These are phyloP conservation scores for Blastobotrys mokoenaii DNA, from an alignment of 805 yeast genomes.

Conservation along the genomic window DNA sequence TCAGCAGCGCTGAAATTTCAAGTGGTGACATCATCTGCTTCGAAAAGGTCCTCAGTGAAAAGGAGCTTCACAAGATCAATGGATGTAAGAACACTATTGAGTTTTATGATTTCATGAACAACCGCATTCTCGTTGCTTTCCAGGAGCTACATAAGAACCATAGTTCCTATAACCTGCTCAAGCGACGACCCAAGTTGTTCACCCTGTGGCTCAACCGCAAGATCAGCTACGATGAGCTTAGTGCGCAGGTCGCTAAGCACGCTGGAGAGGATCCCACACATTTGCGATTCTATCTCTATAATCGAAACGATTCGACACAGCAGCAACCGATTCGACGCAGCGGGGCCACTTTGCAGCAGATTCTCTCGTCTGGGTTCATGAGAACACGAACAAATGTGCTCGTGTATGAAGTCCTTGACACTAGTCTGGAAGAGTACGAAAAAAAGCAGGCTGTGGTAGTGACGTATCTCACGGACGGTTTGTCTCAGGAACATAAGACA, in stretches of 20 bases:
- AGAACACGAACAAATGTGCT: constrained; percentile 27
- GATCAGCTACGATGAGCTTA: constrained; percentile 51
- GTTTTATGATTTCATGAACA: constrained; percentile 28
- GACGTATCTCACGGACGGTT: constrained; percentile 65
- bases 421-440: constrained; percentile 71
- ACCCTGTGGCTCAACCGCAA: constrained; percentile 59
- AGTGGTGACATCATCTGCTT: constrained; percentile 32
- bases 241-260: constrained; percentile 48
- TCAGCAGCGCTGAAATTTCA: constrained; percentile 26
- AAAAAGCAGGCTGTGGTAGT: constrained; percentile 58
- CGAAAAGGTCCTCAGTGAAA: constrained; percentile 18
- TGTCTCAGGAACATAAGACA: constrained; percentile 57
- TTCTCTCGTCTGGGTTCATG: constrained; percentile 18
- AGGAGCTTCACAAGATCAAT: constrained; percentile 13
- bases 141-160: neutral
- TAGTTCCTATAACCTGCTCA: neutral
- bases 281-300: constrained; percentile 58
- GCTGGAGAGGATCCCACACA: constrained; percentile 49
- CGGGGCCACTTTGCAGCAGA: constrained; percentile 31
- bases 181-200: constrained; percentile 14
- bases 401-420: constrained; percentile 69
- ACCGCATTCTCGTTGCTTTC: constrained; percentile 24
- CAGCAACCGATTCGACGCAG: constrained; percentile 29
- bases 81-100: constrained; percentile 16
- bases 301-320: constrained; percentile 48